Evolutionary conservation across 2,329 filamentous ascomycete genomes (phyloP).

Genomic region (Colletotrichum abscissum): DNA sequence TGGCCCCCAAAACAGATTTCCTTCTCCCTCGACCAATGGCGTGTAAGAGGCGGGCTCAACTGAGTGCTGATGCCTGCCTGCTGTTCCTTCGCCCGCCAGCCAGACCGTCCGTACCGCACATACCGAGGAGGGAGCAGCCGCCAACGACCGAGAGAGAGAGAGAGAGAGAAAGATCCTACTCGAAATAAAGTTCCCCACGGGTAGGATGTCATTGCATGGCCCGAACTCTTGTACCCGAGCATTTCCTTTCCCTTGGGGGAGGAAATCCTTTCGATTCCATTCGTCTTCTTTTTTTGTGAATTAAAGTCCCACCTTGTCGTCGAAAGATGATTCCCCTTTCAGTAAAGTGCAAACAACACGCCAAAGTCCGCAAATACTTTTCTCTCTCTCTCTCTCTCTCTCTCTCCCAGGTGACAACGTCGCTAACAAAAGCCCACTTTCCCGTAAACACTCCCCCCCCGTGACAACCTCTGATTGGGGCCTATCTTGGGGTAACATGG

Average conservation of each 20-base stretch:
- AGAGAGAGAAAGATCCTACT: background rate
- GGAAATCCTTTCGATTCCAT: background rate
- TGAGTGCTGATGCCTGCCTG: background rate
- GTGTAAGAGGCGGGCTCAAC: conserved; percentile 22
- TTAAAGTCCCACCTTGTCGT: too few relatives aligned
- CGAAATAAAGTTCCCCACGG: conserved; percentile 17
- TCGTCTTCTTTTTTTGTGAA: background rate
- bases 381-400: background rate
- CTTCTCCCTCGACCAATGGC: conserved; percentile 19
- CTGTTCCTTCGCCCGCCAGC: background rate
- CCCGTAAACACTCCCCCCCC: too few relatives aligned
- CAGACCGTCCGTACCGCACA: background rate
- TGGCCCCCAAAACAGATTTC: conserved; percentile 4
- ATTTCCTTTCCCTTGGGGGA: background rate
- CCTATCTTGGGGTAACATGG: background rate
- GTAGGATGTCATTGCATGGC: background rate
- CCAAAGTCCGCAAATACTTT: background rate
- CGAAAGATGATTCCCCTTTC: conserved; percentile 17
- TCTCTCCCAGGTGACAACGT: background rate
- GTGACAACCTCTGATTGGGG: background rate
- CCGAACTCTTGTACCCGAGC: background rate
- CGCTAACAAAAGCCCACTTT: background rate
- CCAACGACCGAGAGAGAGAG: background rate
- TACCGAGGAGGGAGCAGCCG: background rate
- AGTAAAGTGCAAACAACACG: conserved; percentile 1